phyloP scores from a whole-genome alignment of 2,329 filamentous ascomycete species.

The Trichoderma sp. region DNA sequence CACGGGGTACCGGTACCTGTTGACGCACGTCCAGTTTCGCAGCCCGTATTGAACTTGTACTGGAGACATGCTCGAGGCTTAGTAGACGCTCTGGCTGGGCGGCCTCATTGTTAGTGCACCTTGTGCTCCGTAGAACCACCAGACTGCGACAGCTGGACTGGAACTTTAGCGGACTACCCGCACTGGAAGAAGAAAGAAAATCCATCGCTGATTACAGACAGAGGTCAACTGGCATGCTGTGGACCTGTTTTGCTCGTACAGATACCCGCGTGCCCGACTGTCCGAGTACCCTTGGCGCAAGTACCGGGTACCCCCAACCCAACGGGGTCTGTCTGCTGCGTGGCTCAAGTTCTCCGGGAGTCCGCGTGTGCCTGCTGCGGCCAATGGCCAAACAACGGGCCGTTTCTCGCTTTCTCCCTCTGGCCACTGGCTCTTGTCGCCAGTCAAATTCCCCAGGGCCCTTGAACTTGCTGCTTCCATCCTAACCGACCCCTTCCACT shows the following conservation, averaged over 20 bases:
- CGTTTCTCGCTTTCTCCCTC: not conserved
- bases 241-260: not conserved
- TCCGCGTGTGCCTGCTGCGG: constrained; percentile 8
- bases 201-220: not conserved
- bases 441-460: not conserved
- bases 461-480: constrained; percentile 7
- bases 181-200: not conserved
- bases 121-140: not conserved
- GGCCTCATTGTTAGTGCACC: not conserved
- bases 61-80: not conserved
- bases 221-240: not conserved
- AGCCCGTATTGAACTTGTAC: not conserved
- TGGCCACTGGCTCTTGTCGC: not conserved
- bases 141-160: not conserved
- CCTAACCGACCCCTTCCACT: constrained; percentile 15
- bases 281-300: not conserved
- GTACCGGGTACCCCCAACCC: not conserved
- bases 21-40: not conserved
- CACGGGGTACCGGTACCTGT: not conserved
- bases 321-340: not conserved
- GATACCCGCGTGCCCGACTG: not conserved
- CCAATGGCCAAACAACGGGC: constrained; percentile 11
- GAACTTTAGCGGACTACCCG: not conserved
- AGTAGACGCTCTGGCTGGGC: not conserved
- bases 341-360: constrained; percentile 5